phyloP scores from a whole-genome alignment of 2,329 filamentous ascomycete genomes.

The Ceratocystis alfenasii region DNA sequence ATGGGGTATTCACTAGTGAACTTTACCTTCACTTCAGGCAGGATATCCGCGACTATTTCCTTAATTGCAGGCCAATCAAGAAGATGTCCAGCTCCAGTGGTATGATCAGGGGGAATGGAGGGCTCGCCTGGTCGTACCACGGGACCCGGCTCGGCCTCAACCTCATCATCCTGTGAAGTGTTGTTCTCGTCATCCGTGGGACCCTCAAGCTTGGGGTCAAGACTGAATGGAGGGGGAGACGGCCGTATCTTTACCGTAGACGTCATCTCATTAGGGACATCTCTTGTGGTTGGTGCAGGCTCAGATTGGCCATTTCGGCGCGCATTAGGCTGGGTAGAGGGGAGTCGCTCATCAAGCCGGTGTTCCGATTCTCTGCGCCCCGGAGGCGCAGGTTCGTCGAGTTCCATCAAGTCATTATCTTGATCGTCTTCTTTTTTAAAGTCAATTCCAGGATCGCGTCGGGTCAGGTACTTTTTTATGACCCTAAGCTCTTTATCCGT shows the following conservation, averaged over 20 bases:
- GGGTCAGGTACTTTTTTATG: slow-evolving; percentile 23
- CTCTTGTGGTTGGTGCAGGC: not conserved
- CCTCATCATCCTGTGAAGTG: slow-evolving; percentile 35
- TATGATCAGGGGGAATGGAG: slow-evolving; percentile 73
- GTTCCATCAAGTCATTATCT: not conserved
- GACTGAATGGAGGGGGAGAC: not conserved
- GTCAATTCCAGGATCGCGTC: slow-evolving; percentile 11
- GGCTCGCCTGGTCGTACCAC: slow-evolving; percentile 47
- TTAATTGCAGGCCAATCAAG: slow-evolving; percentile 60
- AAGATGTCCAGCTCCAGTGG: slow-evolving; percentile 75
- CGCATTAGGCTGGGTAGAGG: not conserved
- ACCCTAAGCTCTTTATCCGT: slow-evolving; percentile 15
- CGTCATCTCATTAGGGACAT: slow-evolving; percentile 14
- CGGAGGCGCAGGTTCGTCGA: not conserved
- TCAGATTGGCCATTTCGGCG: not conserved
- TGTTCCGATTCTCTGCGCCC: not conserved
- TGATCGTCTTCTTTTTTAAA: slow-evolving; percentile 20
- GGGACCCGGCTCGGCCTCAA: slow-evolving; percentile 41
- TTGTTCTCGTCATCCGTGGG: not conserved
- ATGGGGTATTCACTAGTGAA: slow-evolving; percentile 63
- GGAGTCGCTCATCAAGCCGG: not conserved
- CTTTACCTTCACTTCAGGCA: slow-evolving; percentile 40
- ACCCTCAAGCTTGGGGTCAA: not conserved
- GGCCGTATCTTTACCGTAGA: not conserved
- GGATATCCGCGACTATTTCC: slow-evolving; percentile 44